Percentiles rank a stretch among this genome's conserved stretches.
phyloP scores from a whole-genome alignment of 2,329 filamentous ascomycete species.

The Emericellopsis cladophorae region DNA sequence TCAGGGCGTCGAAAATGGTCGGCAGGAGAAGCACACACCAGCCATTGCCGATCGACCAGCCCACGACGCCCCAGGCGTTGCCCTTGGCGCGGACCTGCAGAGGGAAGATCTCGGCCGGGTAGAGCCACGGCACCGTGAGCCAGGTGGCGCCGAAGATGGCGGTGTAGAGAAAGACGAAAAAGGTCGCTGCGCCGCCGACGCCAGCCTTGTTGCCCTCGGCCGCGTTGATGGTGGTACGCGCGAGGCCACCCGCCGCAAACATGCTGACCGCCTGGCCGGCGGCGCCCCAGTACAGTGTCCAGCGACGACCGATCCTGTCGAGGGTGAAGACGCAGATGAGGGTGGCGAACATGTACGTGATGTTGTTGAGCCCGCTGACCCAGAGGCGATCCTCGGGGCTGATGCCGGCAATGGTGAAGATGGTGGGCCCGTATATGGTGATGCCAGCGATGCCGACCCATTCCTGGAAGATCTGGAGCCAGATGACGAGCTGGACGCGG shows the following conservation, averaged over 20 bases:
- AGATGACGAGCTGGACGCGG: constrained; percentile 57
- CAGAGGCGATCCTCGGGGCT: constrained; percentile 46
- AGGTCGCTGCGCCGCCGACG: constrained; percentile 47
- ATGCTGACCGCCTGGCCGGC: constrained; percentile 52
- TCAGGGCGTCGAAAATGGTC: constrained; percentile 49
- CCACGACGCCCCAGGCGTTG: constrained; percentile 64
- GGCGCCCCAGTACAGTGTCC: constrained; percentile 58
- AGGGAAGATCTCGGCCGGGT: constrained; percentile 63
- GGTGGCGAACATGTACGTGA: constrained; percentile 48
- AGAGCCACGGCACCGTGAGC: constrained; percentile 46
- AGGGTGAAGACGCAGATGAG: constrained; percentile 58
- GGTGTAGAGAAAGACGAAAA: constrained; percentile 52
- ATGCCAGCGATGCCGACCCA: constrained; percentile 61
- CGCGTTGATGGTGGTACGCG: constrained; percentile 33
- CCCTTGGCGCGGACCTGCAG: constrained; percentile 59
- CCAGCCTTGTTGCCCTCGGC: constrained; percentile 29
- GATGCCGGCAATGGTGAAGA: constrained; percentile 58
- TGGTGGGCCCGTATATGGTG: constrained; percentile 43
- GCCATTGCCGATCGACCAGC: constrained; percentile 65
- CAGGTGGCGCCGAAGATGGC: constrained; percentile 28
- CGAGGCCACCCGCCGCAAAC: constrained; percentile 54
- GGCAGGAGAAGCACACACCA: constrained; percentile 43
- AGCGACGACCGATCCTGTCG: constrained; percentile 54
- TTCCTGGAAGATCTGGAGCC: constrained; percentile 60
- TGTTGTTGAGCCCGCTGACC: constrained; percentile 44